Evolutionary conservation across 129 eudicot species (phyloP), one percentile per base, ranked within the genome.

Genomic region (Kitagawia praeruptora): DNA sequence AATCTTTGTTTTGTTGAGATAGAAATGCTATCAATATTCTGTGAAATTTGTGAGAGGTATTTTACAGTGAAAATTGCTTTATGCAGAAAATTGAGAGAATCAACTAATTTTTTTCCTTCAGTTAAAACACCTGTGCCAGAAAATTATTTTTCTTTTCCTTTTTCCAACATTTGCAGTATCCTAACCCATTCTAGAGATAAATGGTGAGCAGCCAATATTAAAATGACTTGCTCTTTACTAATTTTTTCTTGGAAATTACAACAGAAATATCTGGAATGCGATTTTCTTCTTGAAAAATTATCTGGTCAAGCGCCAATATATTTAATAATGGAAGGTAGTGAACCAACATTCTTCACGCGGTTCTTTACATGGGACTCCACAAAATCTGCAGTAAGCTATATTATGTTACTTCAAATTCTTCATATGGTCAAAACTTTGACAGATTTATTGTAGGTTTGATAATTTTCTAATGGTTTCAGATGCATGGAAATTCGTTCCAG

Each of bases 401-500:
- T 61, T 25, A 61, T 46, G 8, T n/a, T 23, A 19, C 21, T 69
- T 58, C n/a, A 39, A 23, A 77, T 39, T 21, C 12, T 67, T 19
- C 58, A 46, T 44, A 14, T 46, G 46, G 27, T 6, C 13, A 49
- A 61, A 53, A 11, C 48, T 31, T 61, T 61, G 34, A 14, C 64
- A 41, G 44, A 27, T 58, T 84, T 75, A 2, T 69, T 41, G 54
- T 58, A 16, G 19, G 21, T 54, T 75, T 45, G 37, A 51, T 61
- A 48, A n/a, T 77, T 82, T 73, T 40, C 49, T 25, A 48, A 73
- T 82, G 79, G 77, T 40, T 77, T 48, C 89, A 96, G 99, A 85
- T 92, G 87, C 98, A 89, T 82, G 99, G 99, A 39, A 89, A 92
- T 86, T 96, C 99, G 61, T 96, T 89, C 87, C 87, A 92, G 78